A percentile compares a stretch with the other conserved stretches of the same genome.
phyloP scores from a whole-genome alignment of 164 flowering plant genomes.

The Magnolia officinalis region DNA sequence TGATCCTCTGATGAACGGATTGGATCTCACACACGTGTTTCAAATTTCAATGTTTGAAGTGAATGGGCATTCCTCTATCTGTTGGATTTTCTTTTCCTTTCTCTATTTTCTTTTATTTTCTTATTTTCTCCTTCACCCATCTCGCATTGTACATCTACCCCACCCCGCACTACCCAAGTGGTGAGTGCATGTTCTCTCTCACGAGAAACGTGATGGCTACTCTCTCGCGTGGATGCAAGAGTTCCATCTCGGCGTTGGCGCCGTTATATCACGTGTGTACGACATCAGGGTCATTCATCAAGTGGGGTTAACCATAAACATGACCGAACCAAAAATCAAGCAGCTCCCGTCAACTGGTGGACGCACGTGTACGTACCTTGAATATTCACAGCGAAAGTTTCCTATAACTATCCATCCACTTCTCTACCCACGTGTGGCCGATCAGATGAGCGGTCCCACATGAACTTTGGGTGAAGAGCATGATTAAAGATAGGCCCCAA shows the following conservation, averaged over 20 bases:
- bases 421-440: too few relatives aligned
- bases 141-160: constrained; percentile 4
- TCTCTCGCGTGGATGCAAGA: not conserved
- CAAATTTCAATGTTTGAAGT: not conserved
- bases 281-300: not conserved
- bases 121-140: not conserved
- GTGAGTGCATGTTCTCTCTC: not conserved
- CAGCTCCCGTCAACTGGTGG: too few relatives aligned
- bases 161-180: constrained; percentile 10
- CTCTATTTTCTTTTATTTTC: not conserved
- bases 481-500: too few relatives aligned
- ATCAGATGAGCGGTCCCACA: too few relatives aligned
- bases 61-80: not conserved
- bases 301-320: not conserved
- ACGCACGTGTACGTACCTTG: too few relatives aligned
- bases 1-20: too few relatives aligned
- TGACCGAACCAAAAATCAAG: not conserved
- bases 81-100: not conserved
- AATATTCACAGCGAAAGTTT: too few relatives aligned
- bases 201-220: not conserved
- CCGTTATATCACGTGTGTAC: not conserved
- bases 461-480: too few relatives aligned
- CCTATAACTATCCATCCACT: too few relatives aligned
- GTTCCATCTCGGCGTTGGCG: not conserved
- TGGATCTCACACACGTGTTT: not conserved